Evolutionary conservation across 768 basidiomycete species (phyloP), one percentile per base, ranked within the genome.

Genomic region (Rhodosporidiobolus odoratus): DNA sequence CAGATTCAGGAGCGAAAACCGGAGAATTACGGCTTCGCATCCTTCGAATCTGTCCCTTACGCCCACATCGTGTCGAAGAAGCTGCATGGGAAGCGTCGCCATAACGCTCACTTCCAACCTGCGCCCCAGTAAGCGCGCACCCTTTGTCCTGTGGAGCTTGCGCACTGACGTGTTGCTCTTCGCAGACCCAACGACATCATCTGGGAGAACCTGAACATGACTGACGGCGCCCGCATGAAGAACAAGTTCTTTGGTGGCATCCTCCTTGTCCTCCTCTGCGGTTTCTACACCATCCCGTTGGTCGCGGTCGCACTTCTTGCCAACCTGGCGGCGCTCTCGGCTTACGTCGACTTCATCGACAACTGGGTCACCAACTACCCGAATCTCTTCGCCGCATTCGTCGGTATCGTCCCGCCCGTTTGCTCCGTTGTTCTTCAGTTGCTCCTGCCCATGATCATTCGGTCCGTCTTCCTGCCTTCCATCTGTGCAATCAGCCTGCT

Each of bases 251-350:
- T 89, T 34, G 95, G 96, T n/a, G 90, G 91, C 80, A 68, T 89
- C 45, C 84, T 89, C 80, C 84, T 99, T 62, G 82, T 84, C 30
- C 76, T 86, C 38, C 86, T 97, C 58, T 94, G 92, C 80, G 93
- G 92, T 82, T 86, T 98, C 83, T 94, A 99, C 82, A 97, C 93
- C 43, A 82, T 95, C 16, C 96, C 96, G 27, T 82, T 99, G 25
- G 85, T 94, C 77, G 82, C 91, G 72, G 92, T 98, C 72, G 94
- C 95, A 19, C 82, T 92, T 72, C 82, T 96, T 60, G 92, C 96
- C 75, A 98, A 99, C 81, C 83, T 99, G 82, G 84, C 88, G 59
- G 74, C 74, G 0, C 48, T 75, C 8, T 65, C 69, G 12, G 70
- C 67, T 17, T 94, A 86, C 72, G 88, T 96, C 12, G 81, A 81